Percentiles rank a stretch among this genome's conserved stretches.
Conservation (phyloP, 257 asterid species). For the Striga asiatica region DNA sequence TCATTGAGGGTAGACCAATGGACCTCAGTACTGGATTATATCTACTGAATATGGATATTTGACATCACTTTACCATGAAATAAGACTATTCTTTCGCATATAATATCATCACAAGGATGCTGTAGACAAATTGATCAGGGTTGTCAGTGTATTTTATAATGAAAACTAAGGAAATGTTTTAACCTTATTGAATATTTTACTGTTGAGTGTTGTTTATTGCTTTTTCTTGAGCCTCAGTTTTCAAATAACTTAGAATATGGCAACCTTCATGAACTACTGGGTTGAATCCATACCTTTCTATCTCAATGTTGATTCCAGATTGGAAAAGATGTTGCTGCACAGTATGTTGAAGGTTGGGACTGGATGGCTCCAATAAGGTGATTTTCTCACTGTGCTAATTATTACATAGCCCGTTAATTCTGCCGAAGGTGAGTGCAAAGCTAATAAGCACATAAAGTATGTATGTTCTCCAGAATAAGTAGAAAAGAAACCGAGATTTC, state of each 20-base stretch:
- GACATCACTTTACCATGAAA: background rate
- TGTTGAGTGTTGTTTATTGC: background rate
- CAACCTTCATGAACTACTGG: background rate
- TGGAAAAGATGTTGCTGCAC: conserved; percentile 94
- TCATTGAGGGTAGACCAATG: background rate
- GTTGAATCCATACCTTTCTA: conserved; percentile 12
- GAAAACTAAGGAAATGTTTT: background rate
- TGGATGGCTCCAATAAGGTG: conserved; percentile 98
- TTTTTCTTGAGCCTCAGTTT: conserved; percentile 3
- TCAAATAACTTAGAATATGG: background rate
- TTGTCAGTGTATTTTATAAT: background rate
- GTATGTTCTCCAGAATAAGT: no score
- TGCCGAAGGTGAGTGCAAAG: no score
- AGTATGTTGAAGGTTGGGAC: conserved; percentile 98
- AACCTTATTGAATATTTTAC: background rate
- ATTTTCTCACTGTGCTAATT: conserved; percentile 12
- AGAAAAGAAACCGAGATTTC: no score
- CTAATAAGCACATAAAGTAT: no score
- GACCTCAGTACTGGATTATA: background rate
- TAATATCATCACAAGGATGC: background rate
- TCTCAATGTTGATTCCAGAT: conserved; percentile 37
- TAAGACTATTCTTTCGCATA: background rate
- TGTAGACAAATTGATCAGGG: background rate
- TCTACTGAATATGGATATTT: background rate
- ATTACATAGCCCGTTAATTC: background rate